Evolutionary conservation across 306 rosid genomes (phyloP), one percentile per base, ranked within the genome.

Genomic region (Inga oerstediana): DNA sequence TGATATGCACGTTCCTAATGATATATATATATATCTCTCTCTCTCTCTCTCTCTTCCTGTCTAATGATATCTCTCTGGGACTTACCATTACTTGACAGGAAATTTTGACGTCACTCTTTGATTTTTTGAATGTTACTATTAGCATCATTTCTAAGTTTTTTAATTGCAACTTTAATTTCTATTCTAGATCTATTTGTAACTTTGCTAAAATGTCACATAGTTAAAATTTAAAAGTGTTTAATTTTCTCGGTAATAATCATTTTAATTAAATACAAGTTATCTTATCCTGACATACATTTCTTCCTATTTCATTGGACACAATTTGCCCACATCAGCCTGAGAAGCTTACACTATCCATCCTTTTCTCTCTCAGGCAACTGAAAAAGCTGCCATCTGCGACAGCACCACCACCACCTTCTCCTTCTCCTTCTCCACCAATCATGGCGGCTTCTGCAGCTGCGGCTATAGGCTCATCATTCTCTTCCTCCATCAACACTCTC

Each of bases 361-460:
- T 49, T 41, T 59, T 19, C 77, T 59, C 73, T 71, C 83, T 56
- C 77, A 30, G 39, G 32, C 22, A 24, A 27, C 19, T 44, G 61
- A 70, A 49, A 71, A 80, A 81, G 68, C 64, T 35, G 64, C 72
- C 82, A 73, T 37, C 69, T 9, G 35, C 17, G 13, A 76, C 22
- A 41, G 10, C 46, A 35, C 2, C 77, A 22, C 58, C 49, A 67
- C 7, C 16, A 76, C 30, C 81, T 12, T 46, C 51, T 44, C 10
- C 81, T 12, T 46, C 51, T 44, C 10, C 77, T 66, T 24, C 51
- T 49, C 76, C 49, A 41, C 75, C 86, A 91, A 41, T 68, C 86
- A 94, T 94, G 98, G 93, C 97, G 74, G 85, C 92, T 76, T 79
- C 94, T 49, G 91, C 91, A 65, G 84, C 94, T 45, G 90, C 93